Evolutionary conservation across 257 asterid species (phyloP).

Genomic region (Sherardia arvensis): DNA sequence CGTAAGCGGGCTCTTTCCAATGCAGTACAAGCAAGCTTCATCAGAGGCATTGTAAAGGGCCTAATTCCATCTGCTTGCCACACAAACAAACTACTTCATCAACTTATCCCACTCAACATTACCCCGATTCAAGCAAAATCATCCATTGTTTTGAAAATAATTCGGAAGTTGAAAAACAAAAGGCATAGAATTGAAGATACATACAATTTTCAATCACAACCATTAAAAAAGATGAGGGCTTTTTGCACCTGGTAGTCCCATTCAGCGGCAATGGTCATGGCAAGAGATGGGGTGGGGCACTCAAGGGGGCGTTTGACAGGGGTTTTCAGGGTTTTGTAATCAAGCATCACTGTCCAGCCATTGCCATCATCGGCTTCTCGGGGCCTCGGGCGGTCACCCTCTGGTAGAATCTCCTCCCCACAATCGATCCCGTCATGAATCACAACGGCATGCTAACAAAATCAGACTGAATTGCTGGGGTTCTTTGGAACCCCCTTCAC

Average conservation of each 20-base stretch:
- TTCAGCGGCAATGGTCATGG: constrained; percentile 93
- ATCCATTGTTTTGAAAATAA: neutral
- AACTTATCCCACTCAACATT: neutral
- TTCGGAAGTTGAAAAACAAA: neutral
- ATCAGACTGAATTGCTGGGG: constrained; percentile 15
- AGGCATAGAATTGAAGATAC: neutral
- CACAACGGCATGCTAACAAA: constrained; percentile 80
- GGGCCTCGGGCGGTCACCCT: constrained; percentile 68
- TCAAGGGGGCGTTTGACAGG: constrained; percentile 74
- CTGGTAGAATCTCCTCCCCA: constrained; percentile 79
- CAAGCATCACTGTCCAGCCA: constrained; percentile 91
- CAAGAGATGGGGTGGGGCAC: constrained; percentile 76
- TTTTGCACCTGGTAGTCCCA: constrained; percentile 85
- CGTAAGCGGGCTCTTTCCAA: constrained; percentile 87
- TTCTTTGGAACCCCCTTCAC: constrained; percentile 35
- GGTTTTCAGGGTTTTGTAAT: constrained; percentile 84
- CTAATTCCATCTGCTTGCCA: constrained; percentile 83
- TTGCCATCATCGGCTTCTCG: constrained; percentile 85
- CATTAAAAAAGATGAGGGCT: neutral
- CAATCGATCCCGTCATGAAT: constrained; percentile 92
- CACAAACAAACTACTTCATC: constrained; percentile 16
- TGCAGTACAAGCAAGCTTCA: constrained; percentile 89
- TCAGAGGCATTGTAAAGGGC: constrained; percentile 93
- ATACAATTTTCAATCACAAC: neutral
- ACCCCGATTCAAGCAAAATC: neutral